Percentiles rank a stretch among this genome's conserved stretches.
These are phyloP conservation scores for Ascochyta koolunga DNA, from an alignment of 2,329 filamentous ascomycete genomes.

Conservation along the genomic window DNA sequence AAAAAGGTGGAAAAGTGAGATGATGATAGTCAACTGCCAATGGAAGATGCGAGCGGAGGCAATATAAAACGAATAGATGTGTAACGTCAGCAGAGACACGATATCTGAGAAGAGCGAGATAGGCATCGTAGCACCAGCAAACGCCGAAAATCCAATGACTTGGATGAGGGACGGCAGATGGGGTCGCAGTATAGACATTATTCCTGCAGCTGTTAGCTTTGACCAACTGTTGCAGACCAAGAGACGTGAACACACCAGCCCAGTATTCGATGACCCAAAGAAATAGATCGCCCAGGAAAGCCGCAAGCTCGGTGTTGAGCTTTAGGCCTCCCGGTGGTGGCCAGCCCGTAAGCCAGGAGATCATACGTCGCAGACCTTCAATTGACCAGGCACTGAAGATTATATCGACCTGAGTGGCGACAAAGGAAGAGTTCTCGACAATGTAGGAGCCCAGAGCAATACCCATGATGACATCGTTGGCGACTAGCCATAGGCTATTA, in stretches of 20 bases:
- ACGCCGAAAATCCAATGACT: conserved; percentile 92
- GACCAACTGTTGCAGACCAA: background rate
- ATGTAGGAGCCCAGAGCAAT: conserved; percentile 97
- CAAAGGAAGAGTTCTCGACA: conserved; percentile 88
- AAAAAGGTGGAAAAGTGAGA: conserved; percentile 98
- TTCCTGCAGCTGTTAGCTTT: conserved; percentile 58
- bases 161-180: conserved; percentile 85
- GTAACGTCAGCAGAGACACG: conserved; percentile 86
- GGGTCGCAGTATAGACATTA: conserved; percentile 77
- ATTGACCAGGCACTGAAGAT: conserved; percentile 84
- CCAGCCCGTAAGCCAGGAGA: conserved; percentile 94
- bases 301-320: conserved; percentile 88
- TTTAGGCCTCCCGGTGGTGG: conserved; percentile 81
- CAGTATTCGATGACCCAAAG: conserved; percentile 99
- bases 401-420: conserved; percentile 77
- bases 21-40: conserved; percentile 96
- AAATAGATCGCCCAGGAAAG: conserved; percentile 94
- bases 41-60: conserved; percentile 96
- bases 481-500: conserved; percentile 97
- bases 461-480: conserved; percentile 98
- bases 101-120: conserved; percentile 95
- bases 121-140: conserved; percentile 95
- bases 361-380: conserved; percentile 83
- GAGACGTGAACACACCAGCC: conserved; percentile 67
- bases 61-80: conserved; percentile 98